Percentiles rank a stretch among this genome's conserved stretches.
Conservation (phyloP, 768 basidiomycete genomes). For the Suillus placidus region DNA sequence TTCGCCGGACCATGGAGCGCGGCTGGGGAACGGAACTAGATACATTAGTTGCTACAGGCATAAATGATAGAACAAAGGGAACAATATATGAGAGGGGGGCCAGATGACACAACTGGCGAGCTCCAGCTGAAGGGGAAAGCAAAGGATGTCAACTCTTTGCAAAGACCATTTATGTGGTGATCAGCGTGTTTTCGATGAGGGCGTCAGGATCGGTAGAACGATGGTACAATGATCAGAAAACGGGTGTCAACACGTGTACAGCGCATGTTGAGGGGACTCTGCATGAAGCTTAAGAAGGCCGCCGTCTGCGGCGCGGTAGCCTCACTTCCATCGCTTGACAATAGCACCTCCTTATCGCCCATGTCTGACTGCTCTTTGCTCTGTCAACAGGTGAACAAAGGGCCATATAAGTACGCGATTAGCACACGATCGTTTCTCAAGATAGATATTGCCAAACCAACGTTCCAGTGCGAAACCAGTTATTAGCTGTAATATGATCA, state of each 20-base stretch:
- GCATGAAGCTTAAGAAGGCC: constrained; percentile 10
- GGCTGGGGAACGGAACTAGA: constrained; percentile 23
- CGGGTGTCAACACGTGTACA: constrained; percentile 14
- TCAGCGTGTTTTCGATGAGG: constrained; percentile 41
- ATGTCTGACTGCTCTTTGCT: background rate
- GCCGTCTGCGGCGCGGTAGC: constrained; percentile 22
- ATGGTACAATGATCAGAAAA: constrained; percentile 16
- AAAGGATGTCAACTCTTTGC: constrained; percentile 13
- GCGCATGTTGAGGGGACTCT: constrained; percentile 12
- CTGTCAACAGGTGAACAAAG: background rate
- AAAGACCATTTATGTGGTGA: constrained; percentile 33
- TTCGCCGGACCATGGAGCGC: constrained; percentile 42
- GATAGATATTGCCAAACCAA: background rate
- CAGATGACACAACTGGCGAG: constrained; percentile 11
- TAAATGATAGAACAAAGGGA: constrained; percentile 22
- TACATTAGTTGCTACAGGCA: constrained; percentile 34
- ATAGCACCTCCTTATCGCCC: constrained; percentile 31
- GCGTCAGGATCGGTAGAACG: constrained; percentile 15
- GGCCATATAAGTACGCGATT: background rate
- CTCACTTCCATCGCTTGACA: constrained; percentile 34
- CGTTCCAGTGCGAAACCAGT: background rate
- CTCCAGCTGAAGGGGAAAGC: constrained; percentile 22
- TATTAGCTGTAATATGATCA: background rate
- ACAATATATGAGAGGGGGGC: constrained; percentile 15
- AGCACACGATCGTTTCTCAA: background rate